Percentiles rank a stretch among this genome's conserved stretches.
These are phyloP conservation scores for Ophiocordyceps unilateralis DNA, from an alignment of 2,329 filamentous ascomycete genomes.

Conservation along the genomic window DNA sequence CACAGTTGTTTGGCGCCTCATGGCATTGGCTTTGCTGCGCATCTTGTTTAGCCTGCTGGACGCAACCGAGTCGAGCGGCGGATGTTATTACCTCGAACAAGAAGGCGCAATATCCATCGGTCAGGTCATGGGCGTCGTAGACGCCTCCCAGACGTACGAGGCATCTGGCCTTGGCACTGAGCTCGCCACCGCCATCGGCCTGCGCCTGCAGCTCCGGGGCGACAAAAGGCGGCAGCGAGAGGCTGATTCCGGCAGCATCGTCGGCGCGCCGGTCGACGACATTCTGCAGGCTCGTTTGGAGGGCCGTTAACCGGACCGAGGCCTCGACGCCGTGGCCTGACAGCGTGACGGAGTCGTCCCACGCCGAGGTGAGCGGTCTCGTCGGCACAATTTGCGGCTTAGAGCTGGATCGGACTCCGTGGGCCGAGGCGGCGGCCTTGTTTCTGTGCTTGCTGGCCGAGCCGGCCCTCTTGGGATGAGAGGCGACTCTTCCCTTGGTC, in stretches of 20 bases:
- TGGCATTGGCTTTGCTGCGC: conserved; percentile 25
- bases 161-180: conserved; percentile 25
- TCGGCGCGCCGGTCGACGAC: conserved; percentile 13
- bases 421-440: conserved; percentile 3
- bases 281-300: conserved; percentile 23
- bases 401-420: conserved; percentile 1
- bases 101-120: conserved; percentile 30
- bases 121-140: conserved; percentile 11
- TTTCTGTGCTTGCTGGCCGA: conserved; percentile 16
- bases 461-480: conserved; percentile 28
- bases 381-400: conserved; percentile 14
- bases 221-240: conserved; percentile 22
- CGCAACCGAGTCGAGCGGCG: not conserved
- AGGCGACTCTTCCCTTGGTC: conserved; percentile 36
- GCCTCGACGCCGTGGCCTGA: conserved; percentile 19
- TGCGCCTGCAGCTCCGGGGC: conserved; percentile 20
- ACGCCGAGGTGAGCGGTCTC: conserved; percentile 29
- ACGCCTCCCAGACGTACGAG: conserved; percentile 21
- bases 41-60: not conserved
- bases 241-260: conserved; percentile 11
- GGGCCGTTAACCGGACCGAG: conserved; percentile 24
- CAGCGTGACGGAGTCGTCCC: conserved; percentile 29
- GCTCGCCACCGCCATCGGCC: conserved; percentile 14
- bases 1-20: conserved; percentile 18
- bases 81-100: conserved; percentile 31